Conservation (phyloP, 805 yeast genomes). For the Saturnispora silvae region DNA sequence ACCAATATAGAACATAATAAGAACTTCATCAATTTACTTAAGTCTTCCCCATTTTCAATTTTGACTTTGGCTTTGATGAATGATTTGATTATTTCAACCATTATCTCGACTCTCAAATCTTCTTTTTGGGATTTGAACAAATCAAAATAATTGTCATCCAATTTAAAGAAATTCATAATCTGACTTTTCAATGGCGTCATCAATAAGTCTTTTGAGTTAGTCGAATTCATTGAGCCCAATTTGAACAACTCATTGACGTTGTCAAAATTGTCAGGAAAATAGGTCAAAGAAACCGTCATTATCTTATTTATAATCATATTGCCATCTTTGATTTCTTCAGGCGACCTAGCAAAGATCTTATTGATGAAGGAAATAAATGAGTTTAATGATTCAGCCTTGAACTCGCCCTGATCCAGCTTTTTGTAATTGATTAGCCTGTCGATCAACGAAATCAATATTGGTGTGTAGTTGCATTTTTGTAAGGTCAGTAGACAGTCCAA, state of each 20-base stretch:
- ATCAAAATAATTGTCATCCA: slow-evolving; percentile 37
- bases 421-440: slow-evolving; percentile 55
- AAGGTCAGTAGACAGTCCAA: slow-evolving; percentile 56
- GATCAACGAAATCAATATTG: slow-evolving; percentile 58
- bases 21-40: slow-evolving; percentile 50
- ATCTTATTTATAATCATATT: slow-evolving; percentile 57
- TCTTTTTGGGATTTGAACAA: slow-evolving; percentile 45
- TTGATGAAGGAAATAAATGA: slow-evolving; percentile 58
- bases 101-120: slow-evolving; percentile 43
- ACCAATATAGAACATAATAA: slow-evolving; percentile 41
- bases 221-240: background rate
- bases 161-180: slow-evolving; percentile 24
- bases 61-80: slow-evolving; percentile 32
- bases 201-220: slow-evolving; percentile 27
- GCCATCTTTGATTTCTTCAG: slow-evolving; percentile 35
- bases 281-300: slow-evolving; percentile 50
- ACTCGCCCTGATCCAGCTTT: slow-evolving; percentile 25
- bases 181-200: slow-evolving; percentile 38
- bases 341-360: slow-evolving; percentile 37
- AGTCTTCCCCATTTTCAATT: slow-evolving; percentile 36
- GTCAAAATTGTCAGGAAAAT: slow-evolving; percentile 46
- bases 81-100: slow-evolving; percentile 51
- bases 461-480: slow-evolving; percentile 59
- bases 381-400: slow-evolving; percentile 34
- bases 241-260: slow-evolving; percentile 48